phyloP scores from a whole-genome alignment of 495 filamentous ascomycete genomes.

The Neurospora sp. region DNA sequence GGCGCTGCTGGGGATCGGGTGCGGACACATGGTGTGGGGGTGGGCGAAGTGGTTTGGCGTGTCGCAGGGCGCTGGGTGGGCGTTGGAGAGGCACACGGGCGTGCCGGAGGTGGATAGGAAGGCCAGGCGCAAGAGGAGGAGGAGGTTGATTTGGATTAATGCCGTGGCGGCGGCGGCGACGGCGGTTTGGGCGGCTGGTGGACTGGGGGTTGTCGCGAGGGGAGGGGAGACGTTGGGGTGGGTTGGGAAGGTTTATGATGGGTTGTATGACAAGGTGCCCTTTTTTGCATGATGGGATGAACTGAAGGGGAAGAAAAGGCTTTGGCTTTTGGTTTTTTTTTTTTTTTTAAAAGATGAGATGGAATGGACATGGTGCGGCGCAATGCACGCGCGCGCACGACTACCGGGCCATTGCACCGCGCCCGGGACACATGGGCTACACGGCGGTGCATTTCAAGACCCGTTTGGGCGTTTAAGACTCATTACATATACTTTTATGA shows the following conservation, averaged over 20 bases:
- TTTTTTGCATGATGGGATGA: background rate
- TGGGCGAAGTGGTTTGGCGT: slow-evolving; percentile 62
- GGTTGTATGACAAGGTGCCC: slow-evolving; percentile 32
- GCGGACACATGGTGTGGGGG: slow-evolving; percentile 76
- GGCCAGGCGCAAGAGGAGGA: slow-evolving; percentile 38
- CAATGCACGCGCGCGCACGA: background rate
- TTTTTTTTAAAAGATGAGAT: background rate
- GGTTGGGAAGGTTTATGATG: slow-evolving; percentile 70
- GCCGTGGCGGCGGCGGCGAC: slow-evolving; percentile 46
- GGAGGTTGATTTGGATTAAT: slow-evolving; percentile 62
- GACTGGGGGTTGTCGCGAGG: slow-evolving; percentile 64
- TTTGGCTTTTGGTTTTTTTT: background rate
- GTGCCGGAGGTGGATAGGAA: slow-evolving; percentile 20
- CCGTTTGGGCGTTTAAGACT: background rate
- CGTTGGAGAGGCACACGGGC: slow-evolving; percentile 15
- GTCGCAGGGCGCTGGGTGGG: slow-evolving; percentile 31
- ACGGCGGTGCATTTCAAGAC: background rate
- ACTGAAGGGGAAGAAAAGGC: background rate
- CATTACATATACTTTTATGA: background rate
- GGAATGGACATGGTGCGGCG: background rate
- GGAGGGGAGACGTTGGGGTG: slow-evolving; percentile 64
- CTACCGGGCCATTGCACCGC: background rate
- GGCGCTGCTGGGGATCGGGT: slow-evolving; percentile 55
- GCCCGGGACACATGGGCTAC: background rate
- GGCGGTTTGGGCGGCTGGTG: slow-evolving; percentile 68